Percentiles rank a stretch among this genome's conserved stretches.
These are phyloP conservation scores for Aspergillus aculeatinus DNA, from an alignment of 2,329 filamentous ascomycete species.

Conservation along the genomic window DNA sequence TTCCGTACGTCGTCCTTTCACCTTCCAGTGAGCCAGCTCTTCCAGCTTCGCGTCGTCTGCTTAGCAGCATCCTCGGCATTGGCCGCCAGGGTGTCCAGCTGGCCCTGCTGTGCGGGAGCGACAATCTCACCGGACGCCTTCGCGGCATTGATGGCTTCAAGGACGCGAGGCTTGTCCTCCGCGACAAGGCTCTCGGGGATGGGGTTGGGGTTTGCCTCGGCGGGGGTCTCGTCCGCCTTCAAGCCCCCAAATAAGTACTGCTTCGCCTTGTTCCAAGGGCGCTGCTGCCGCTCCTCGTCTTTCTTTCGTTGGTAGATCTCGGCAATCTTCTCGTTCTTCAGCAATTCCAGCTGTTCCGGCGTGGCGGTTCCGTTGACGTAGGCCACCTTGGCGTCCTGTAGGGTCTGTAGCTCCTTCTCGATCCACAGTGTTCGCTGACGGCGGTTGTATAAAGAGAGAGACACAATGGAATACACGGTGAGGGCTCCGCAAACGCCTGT, in stretches of 20 bases:
- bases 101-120: constrained; percentile 23
- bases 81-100: constrained; percentile 36
- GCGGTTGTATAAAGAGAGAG: constrained; percentile 68
- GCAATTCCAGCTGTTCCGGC: constrained; percentile 43
- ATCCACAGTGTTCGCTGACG: constrained; percentile 63
- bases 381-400: constrained; percentile 46
- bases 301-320: constrained; percentile 43
- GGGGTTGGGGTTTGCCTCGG: constrained; percentile 6
- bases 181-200: constrained; percentile 10
- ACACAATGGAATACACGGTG: constrained; percentile 63
- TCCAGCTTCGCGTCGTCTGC: constrained; percentile 39
- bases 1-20: constrained; percentile 14
- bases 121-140: constrained; percentile 29
- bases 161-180: constrained; percentile 26
- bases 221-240: constrained; percentile 34
- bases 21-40: constrained; percentile 41
- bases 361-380: constrained; percentile 41
- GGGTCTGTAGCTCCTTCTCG: constrained; percentile 46
- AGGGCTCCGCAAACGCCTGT: constrained; percentile 61
- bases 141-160: constrained; percentile 39
- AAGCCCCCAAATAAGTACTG: constrained; percentile 40
- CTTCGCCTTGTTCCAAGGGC: constrained; percentile 40
- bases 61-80: constrained; percentile 39
- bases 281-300: constrained; percentile 41
- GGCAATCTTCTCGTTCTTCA: constrained; percentile 46